These are phyloP conservation scores for Trypanosoma cruzi DNA, from an alignment of 208 protist species.

Conservation along the genomic window DNA sequence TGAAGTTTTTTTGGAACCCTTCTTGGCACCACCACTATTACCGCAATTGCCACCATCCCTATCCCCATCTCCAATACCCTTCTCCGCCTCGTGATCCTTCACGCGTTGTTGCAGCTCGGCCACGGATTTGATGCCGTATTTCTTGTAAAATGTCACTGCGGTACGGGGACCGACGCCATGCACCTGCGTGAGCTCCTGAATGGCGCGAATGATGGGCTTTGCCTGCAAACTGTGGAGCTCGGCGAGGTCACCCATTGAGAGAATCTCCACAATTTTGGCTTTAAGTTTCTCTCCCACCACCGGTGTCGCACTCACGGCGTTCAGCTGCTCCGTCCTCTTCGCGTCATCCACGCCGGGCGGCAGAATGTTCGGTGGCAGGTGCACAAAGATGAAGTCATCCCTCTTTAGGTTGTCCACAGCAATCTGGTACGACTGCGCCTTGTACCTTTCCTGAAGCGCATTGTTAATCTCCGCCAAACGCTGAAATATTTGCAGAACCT, in stretches of 20 bases:
- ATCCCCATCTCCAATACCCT: not conserved
- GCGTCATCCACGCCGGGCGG: constrained; percentile 49
- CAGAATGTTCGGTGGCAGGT: constrained; percentile 74
- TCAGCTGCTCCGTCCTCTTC: constrained; percentile 43
- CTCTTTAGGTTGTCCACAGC: constrained; percentile 63
- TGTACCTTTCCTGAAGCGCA: constrained; percentile 79
- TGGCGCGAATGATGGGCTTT: constrained; percentile 77
- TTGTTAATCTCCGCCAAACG: constrained; percentile 78
- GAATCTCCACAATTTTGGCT: constrained; percentile 79
- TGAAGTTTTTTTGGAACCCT: constrained; percentile 2
- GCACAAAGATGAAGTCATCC: constrained; percentile 62
- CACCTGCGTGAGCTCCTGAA: constrained; percentile 79
- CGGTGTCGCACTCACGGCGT: constrained; percentile 33
- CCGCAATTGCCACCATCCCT: too few relatives aligned
- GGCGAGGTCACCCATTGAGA: constrained; percentile 70
- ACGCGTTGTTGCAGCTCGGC: constrained; percentile 61
- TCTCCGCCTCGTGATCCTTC: constrained; percentile 32
- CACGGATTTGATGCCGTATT: constrained; percentile 64
- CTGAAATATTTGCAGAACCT: constrained; percentile 73
- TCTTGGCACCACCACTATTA: constrained; percentile 7
- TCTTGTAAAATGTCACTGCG: constrained; percentile 71
- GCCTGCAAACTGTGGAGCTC: constrained; percentile 69
- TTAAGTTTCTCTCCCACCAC: constrained; percentile 74
- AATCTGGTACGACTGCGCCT: constrained; percentile 65
- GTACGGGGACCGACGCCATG: constrained; percentile 90